Conservation (phyloP, 2,329 filamentous ascomycete genomes). For the Pseudocercospora vitis region DNA sequence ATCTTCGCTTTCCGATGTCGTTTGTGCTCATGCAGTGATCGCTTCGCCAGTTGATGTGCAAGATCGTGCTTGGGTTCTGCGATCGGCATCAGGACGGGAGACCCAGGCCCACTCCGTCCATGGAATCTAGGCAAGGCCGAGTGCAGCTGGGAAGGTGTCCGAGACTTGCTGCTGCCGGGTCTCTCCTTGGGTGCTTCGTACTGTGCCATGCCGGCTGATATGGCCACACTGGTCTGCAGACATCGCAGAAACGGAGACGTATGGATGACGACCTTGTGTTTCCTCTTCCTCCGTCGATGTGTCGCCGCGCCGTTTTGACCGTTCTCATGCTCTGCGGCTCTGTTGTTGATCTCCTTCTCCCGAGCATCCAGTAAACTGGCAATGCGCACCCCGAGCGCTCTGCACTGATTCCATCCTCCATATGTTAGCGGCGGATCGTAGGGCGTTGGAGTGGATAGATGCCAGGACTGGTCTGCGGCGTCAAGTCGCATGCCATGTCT, state of each 20-base stretch:
- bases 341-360: slow-evolving; percentile 47
- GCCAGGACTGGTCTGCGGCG: slow-evolving; percentile 92
- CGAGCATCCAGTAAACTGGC: slow-evolving; percentile 64
- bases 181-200: slow-evolving; percentile 48
- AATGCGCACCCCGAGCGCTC: slow-evolving; percentile 78
- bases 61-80: slow-evolving; percentile 42
- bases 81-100: slow-evolving; percentile 36
- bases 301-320: slow-evolving; percentile 18
- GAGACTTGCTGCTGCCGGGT: slow-evolving; percentile 30
- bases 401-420: slow-evolving; percentile 86
- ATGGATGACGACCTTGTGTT: slow-evolving; percentile 81
- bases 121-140: slow-evolving; percentile 36
- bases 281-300: slow-evolving; percentile 47
- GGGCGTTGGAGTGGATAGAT: slow-evolving; percentile 85
- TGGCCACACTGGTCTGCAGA: slow-evolving; percentile 85
- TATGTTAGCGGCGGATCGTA: slow-evolving; percentile 96
- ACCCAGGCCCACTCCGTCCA: slow-evolving; percentile 28
- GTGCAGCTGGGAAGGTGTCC: slow-evolving; percentile 34
- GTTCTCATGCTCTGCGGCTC: slow-evolving; percentile 16
- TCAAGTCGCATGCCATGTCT: slow-evolving; percentile 93
- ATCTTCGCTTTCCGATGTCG: slow-evolving; percentile 58
- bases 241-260: slow-evolving; percentile 93
- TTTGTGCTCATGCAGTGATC: slow-evolving; percentile 38
- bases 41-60: slow-evolving; percentile 38
- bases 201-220: slow-evolving; percentile 79